These are phyloP conservation scores for Mucuna pruriens DNA, from an alignment of 306 rosid species.

Conservation along the genomic window DNA sequence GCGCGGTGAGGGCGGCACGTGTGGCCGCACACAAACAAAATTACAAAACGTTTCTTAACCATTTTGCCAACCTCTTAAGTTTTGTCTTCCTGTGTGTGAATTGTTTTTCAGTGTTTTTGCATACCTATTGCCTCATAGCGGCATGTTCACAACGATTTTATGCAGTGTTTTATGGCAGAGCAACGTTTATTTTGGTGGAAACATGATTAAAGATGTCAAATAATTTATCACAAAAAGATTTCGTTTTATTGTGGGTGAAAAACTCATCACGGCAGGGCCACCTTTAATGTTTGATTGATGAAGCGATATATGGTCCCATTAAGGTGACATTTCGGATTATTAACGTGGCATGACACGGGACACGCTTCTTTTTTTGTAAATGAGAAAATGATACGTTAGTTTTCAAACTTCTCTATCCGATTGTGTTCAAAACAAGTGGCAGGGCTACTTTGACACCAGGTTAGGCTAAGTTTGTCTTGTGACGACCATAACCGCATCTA, in stretches of 20 bases:
- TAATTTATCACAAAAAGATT: not conserved
- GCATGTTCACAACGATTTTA: not conserved
- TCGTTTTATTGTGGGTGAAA: not conserved
- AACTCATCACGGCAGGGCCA: not conserved
- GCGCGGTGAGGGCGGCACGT: conserved; percentile 37
- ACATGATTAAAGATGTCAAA: not conserved
- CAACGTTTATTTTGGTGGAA: not conserved
- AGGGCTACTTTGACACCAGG: conserved; percentile 31
- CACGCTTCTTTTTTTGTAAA: conserved; percentile 6
- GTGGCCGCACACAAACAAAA: conserved; percentile 21
- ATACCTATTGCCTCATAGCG: not conserved
- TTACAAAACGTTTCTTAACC: conserved; percentile 23
- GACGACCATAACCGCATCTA: conserved; percentile 20
- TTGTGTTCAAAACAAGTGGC: conserved; percentile 42
- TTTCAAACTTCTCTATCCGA: not conserved
- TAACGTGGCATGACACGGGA: conserved; percentile 33
- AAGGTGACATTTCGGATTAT: not conserved
- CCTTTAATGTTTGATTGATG: conserved; percentile 4
- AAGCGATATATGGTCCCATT: conserved; percentile 31
- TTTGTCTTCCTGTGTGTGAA: not conserved
- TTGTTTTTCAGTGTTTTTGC: not conserved
- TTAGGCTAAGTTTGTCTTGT: conserved; percentile 37
- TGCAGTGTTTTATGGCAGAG: not conserved
- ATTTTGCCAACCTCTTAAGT: conserved; percentile 10
- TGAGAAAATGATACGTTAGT: conserved; percentile 24